Evolutionary conservation across 129 eudicot genomes (phyloP).

Genomic region (Kitagawia praeruptora): DNA sequence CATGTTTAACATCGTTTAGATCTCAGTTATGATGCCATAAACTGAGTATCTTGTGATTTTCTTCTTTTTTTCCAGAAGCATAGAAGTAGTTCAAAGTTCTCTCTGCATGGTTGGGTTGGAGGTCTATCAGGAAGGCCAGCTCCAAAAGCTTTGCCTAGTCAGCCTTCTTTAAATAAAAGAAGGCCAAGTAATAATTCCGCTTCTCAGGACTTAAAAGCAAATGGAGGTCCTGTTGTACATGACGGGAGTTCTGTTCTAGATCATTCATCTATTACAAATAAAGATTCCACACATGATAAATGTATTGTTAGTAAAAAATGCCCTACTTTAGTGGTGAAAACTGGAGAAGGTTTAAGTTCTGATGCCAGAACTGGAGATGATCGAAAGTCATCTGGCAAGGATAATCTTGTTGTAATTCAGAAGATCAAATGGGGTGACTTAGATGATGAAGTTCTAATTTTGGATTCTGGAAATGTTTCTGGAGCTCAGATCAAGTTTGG

Average conservation of each 20-base stretch:
- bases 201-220: constrained; percentile 18
- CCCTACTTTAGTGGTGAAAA: constrained; percentile 10
- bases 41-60: background rate
- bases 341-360: constrained; percentile 4
- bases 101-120: constrained; percentile 72
- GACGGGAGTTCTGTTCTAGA: constrained; percentile 15
- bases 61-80: constrained; percentile 53
- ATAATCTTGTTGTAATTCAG: constrained; percentile 36
- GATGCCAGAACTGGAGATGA: constrained; percentile 12
- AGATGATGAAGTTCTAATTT: constrained; percentile 50
- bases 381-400: constrained; percentile 20
- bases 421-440: constrained; percentile 81
- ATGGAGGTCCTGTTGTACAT: constrained; percentile 16
- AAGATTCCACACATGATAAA: constrained; percentile 42
- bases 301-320: constrained; percentile 37
- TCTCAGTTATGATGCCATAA: background rate
- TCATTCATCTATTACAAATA: constrained; percentile 12
- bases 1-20: background rate
- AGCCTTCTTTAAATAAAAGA: constrained; percentile 21
- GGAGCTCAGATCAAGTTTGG: constrained; percentile 43
- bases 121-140: constrained; percentile 48
- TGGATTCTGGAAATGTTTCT: constrained; percentile 17
- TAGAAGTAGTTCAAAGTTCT: constrained; percentile 73
- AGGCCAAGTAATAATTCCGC: constrained; percentile 15
- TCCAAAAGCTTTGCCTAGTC: constrained; percentile 21